Percentiles rank a stretch among this genome's conserved stretches.
phyloP scores from a whole-genome alignment of 306 rosid genomes.

The Betula pendula region DNA sequence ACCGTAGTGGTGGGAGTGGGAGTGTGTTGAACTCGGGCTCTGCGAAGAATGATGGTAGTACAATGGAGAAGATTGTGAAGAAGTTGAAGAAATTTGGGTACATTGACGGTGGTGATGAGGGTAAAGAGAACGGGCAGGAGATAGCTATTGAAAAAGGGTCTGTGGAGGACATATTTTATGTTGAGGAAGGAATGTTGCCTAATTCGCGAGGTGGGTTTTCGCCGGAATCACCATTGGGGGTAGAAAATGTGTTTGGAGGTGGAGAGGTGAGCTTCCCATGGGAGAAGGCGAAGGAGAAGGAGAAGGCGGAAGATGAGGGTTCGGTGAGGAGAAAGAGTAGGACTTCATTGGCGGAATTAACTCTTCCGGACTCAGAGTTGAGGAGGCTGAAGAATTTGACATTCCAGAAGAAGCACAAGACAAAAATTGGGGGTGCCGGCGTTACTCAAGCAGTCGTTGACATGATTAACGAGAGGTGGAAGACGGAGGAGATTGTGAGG shows the following conservation, averaged over 20 bases:
- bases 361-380: slow-evolving; percentile 90
- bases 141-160: slow-evolving; percentile 81
- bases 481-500: slow-evolving; percentile 78
- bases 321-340: slow-evolving; percentile 43
- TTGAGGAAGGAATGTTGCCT: slow-evolving; percentile 90
- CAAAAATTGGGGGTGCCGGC: slow-evolving; percentile 81
- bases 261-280: slow-evolving; percentile 86
- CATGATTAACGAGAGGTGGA: slow-evolving; percentile 88
- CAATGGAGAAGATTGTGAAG: slow-evolving; percentile 86
- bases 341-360: slow-evolving; percentile 77
- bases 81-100: slow-evolving; percentile 84
- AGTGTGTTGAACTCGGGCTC: slow-evolving; percentile 24
- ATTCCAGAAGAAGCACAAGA: slow-evolving; percentile 91
- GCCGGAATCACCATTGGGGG: slow-evolving; percentile 59
- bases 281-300: slow-evolving; percentile 66
- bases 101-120: slow-evolving; percentile 42
- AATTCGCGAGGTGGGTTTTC: slow-evolving; percentile 82
- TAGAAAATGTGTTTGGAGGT: slow-evolving; percentile 60
- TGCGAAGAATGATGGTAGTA: slow-evolving; percentile 33
- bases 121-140: slow-evolving; percentile 32
- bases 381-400: slow-evolving; percentile 77
- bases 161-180: slow-evolving; percentile 79
- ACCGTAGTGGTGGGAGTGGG: slow-evolving; percentile 30
- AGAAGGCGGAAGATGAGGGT: slow-evolving; percentile 37
- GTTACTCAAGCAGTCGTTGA: slow-evolving; percentile 88